These are phyloP conservation scores for Lasiosphaeris hirsuta DNA, from an alignment of 495 filamentous ascomycete species.

Conservation along the genomic window DNA sequence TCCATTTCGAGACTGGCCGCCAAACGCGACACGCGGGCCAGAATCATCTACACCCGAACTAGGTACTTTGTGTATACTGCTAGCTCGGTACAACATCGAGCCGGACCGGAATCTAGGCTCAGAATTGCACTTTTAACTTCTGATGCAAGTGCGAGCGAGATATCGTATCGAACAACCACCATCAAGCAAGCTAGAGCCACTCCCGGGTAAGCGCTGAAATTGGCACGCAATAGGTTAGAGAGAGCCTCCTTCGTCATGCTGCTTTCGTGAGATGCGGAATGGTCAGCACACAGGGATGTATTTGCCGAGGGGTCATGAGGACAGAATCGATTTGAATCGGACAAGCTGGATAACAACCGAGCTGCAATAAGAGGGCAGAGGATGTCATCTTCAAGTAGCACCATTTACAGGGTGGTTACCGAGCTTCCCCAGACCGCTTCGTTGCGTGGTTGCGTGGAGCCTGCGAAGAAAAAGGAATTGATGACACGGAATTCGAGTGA, in stretches of 20 bases:
- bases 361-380: conserved; percentile 11
- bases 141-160: too few relatives aligned
- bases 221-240: too few relatives aligned
- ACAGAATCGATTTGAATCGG: conserved; percentile 13
- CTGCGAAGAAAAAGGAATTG: too few relatives aligned
- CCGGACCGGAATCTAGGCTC: not conserved
- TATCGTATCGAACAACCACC: too few relatives aligned
- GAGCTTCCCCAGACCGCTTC: conserved; percentile 12
- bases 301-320: conserved; percentile 18
- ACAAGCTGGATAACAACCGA: not conserved
- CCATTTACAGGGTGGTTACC: not conserved
- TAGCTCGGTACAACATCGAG: not conserved
- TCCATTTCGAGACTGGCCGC: not conserved
- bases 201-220: not conserved
- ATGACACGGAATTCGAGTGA: too few relatives aligned
- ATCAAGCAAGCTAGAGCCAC: not conserved
- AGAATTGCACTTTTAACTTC: too few relatives aligned
- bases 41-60: not conserved
- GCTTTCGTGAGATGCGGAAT: conserved; percentile 17
- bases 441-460: conserved; percentile 11
- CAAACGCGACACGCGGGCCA: not conserved
- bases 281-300: conserved; percentile 8
- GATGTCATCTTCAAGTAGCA: conserved; percentile 8
- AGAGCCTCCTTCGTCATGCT: conserved; percentile 15
- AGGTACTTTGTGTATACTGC: not conserved